Percentiles rank a stretch among this genome's conserved stretches.
Evolutionary conservation across 73 alveolate genomes (phyloP).

Genomic region (Urostyla sp.): DNA sequence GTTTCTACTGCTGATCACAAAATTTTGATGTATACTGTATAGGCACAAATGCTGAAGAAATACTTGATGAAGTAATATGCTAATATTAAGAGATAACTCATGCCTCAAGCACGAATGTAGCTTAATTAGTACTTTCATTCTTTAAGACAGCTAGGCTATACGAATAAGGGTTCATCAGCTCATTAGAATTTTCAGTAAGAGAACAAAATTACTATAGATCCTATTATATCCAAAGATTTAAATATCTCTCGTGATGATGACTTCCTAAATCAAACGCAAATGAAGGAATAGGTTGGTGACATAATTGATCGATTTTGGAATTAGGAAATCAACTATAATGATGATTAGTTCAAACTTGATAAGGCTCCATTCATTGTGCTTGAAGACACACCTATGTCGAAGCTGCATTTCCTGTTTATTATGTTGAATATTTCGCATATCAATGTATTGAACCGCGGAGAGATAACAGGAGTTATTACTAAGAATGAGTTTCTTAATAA

Average conservation of each 20-base stretch:
- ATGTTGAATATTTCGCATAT: conserved; percentile 67
- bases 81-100: background rate
- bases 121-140: conserved; percentile 11
- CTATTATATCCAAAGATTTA: too few relatives aligned
- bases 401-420: conserved; percentile 68
- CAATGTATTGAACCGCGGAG: conserved; percentile 79
- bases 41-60: conserved; percentile 54
- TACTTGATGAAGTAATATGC: conserved; percentile 25
- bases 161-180: too few relatives aligned
- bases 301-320: conserved; percentile 45
- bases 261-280: too few relatives aligned
- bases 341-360: conserved; percentile 70
- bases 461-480: conserved; percentile 81
- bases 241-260: too few relatives aligned
- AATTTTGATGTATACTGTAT: conserved; percentile 51
- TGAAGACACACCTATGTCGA: conserved; percentile 80
- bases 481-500: conserved; percentile 79
- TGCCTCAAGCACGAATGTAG: background rate
- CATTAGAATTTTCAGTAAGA: too few relatives aligned
- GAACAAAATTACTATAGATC: too few relatives aligned
- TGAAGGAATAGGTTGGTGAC: background rate
- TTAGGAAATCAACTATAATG: conserved; percentile 68
- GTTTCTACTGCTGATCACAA: conserved; percentile 46
- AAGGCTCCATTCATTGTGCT: conserved; percentile 87
- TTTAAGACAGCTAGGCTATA: too few relatives aligned